Evolutionary conservation across 2,329 filamentous ascomycete species (phyloP), one percentile per base, ranked within the genome.

Genomic region (Aspergillus quadricinctus): DNA sequence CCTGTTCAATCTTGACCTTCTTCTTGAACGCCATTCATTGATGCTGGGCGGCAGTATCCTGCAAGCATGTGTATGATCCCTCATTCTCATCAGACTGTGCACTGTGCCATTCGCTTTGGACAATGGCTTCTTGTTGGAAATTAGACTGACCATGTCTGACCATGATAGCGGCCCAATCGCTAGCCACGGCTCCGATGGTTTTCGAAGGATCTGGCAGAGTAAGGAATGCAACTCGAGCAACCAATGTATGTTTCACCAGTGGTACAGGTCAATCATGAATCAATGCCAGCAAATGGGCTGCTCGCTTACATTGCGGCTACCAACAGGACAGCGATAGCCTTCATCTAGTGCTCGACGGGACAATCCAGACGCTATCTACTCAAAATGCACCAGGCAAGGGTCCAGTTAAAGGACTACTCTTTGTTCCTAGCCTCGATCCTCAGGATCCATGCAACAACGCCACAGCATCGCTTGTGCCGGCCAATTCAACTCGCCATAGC

Each of bases 361-460:
- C 89, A 65, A 82, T 96, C 52, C 89, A 87, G 48, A 95, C 90
- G 0, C 79, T 97, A 14, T 89, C 89, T 3, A 84, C 82, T 31
- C 88, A 85, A 58, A 86, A 84, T 69, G 80, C 84, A 52, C 79
- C 82, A 31, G 72, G 79, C 41, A 83, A 87, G 61, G 82, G 82
- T 54, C 77, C 84, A 53, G 84, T 94, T 37, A 83, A 85, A 61
- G 93, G 93, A 59, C 82, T 97, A 17, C 81, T 97, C 56, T 97
- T 94, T 71, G 88, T 96, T 2, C 94, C 93, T 4, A 83, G 87
- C 57, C 80, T 96, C 43, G 70, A 75, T 5, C 55, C 67, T 10
- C 70, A 79, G 55, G 81, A 88, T 59, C 74, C 79, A 0, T 97
- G 92, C 75, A 80, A 80, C 68, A 77, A 84, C 17, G 74, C 82